Base-by-base conservation (phyloP, 768 basidiomycete genomes). In the Clavulina sp. region DNA sequence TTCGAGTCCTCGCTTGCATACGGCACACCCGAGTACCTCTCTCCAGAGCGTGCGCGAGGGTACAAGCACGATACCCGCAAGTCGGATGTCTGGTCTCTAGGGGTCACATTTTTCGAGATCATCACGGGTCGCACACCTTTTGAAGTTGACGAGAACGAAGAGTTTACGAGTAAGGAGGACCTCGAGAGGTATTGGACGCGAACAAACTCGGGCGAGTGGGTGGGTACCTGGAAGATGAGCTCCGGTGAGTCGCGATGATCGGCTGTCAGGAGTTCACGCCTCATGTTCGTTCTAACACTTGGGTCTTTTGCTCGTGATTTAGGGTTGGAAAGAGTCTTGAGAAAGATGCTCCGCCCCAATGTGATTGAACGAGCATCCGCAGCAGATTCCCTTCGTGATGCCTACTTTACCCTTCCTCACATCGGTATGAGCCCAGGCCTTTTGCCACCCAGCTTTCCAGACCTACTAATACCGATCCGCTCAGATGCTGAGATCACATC, bases 21-120 rank as follows among this genome's bases (percentile, higher is more conserved):
- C 61, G 93, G 91, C 4, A 97, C 92, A 3, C 89, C 91, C 26
- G 89, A 93, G 81, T 97, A 96, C 65, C 77, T 96, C 4, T 82
- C 85, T 4, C 92, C 93, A 0, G 85, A 92, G 64, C 79, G 95
- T 3, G 89, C 93, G 1, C 75, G 80, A 32, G 89, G 91, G 5
- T 70, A 81, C 41, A 77, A 77, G 4, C 93, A 99, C 59, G 93
- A 99, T 62, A 96, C 93, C 44, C 80, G 93, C 41, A 84, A 89
- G 65, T 82, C 84, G 0, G 93, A 84, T 56, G 69, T 87, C 41
- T 86, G 82, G 80, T 78, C 83, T n/a, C 76, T 85, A 2, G 82
- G 81, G 44, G 69, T 93, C 26, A 87, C 92, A 0, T 84, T 96
- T 63, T 99, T 95, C 62, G 93, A 99, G 64, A 84, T 99, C 55